Conservation (phyloP, 2,329 filamentous ascomycete genomes). For the Shiraia bambusicola region DNA sequence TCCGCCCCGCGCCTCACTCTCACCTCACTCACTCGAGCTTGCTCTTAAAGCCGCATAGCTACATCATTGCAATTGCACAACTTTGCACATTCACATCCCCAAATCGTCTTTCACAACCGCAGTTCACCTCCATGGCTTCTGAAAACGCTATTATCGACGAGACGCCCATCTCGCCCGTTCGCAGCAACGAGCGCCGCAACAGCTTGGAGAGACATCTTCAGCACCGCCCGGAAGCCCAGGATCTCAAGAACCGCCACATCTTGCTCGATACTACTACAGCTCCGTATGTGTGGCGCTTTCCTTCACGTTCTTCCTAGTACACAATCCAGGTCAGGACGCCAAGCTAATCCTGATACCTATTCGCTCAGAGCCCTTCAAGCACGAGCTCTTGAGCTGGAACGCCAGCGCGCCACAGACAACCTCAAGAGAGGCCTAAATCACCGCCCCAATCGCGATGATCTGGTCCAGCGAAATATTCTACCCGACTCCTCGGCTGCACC, state of each 20-base stretch:
- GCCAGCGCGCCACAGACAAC: slow-evolving; percentile 63
- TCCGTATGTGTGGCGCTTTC: slow-evolving; percentile 59
- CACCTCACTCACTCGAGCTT: slow-evolving; percentile 1
- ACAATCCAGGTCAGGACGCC: background rate
- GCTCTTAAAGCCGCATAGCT: too few relatives aligned
- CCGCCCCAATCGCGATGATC: slow-evolving; percentile 68
- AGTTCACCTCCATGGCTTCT: slow-evolving; percentile 31
- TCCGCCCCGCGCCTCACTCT: slow-evolving; percentile 2
- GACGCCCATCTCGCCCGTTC: slow-evolving; percentile 46
- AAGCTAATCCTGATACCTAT: slow-evolving; percentile 3
- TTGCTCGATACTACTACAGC: slow-evolving; percentile 67
- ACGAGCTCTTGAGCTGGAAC: slow-evolving; percentile 62
- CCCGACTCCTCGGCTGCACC: slow-evolving; percentile 77
- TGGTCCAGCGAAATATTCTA: slow-evolving; percentile 87
- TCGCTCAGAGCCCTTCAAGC: slow-evolving; percentile 60
- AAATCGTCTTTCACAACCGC: slow-evolving; percentile 7
- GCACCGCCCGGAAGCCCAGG: slow-evolving; percentile 55
- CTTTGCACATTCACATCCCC: background rate
- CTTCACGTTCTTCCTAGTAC: slow-evolving; percentile 1
- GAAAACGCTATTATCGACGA: slow-evolving; percentile 36
- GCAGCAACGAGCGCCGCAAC: slow-evolving; percentile 62
- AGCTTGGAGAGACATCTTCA: slow-evolving; percentile 52
- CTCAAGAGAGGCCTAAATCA: slow-evolving; percentile 66
- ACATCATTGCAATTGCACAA: slow-evolving; percentile 4
- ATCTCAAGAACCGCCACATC: slow-evolving; percentile 69